Base-by-base conservation (phyloP, 225 moss, liverwort and hornwort genomes). In the Neckera pumila region DNA sequence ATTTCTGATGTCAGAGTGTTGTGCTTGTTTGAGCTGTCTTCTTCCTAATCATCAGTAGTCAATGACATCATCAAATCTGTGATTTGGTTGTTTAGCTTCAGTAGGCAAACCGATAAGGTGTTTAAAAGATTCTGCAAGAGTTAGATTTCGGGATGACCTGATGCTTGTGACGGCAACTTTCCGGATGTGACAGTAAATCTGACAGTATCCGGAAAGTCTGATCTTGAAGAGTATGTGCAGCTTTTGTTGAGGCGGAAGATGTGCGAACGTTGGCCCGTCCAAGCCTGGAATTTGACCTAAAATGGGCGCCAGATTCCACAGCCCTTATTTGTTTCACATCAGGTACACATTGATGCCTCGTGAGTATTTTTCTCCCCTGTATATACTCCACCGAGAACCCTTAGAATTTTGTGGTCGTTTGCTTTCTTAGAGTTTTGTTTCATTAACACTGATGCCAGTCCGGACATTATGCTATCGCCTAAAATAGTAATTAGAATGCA, bases 251-350 rank as follows among this genome's bases (percentile, higher is more conserved):
- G 85, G 91, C 94, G 77, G 99, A 97, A 83, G 88, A 92, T 61
- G 89, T 99, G 72, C 91, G 92, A 80, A 90, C 86, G 47, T 91
- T 89, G 91, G 90, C 91, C 38, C 90, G 93, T 77, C 81, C 85
- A 74, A 88, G 76, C 71, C 87, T 92, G 78, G 87, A 94, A 72
- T 89, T 95, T 25, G 87, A 93, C 82, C 90, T 97, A 40, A 86
- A 91, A 71, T 92, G 92, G 86, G 94, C 95, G 62, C 96, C 96
- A 49, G 85, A 95, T 81, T 91, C 90, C 28, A 79, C 92, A 40
- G 96, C 99, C 64, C 91, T 99, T 75, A 97, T 99, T 85, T 99
- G 99, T 92, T 99, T 99, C 95, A 99, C 99, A 62, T 99, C 99
- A 95, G 98, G 98, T 96, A 74, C 45, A 71, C 86, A 59, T 63